Conservation (phyloP, 169 alveolate genomes). For the Sarcocystis neurona region DNA sequence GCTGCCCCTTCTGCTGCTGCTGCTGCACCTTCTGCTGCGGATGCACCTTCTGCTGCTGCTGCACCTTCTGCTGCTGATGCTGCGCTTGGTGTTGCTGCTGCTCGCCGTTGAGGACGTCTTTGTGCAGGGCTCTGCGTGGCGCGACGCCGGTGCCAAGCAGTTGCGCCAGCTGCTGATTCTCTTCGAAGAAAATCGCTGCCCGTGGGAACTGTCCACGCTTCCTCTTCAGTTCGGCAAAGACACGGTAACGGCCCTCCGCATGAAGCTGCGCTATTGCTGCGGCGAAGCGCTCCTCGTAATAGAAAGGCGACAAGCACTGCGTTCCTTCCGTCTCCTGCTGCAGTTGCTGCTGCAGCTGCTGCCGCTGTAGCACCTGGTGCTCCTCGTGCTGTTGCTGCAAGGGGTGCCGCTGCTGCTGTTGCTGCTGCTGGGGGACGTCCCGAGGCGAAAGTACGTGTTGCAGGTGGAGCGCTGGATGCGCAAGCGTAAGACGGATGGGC, state of each 20-base stretch:
- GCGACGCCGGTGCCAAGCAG: not conserved
- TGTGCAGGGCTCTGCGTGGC: not conserved
- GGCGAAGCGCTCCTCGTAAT: conserved; percentile 13
- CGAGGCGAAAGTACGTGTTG: not conserved
- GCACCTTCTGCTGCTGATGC: not conserved
- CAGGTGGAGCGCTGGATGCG: not conserved
- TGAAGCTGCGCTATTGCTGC: conserved; percentile 18
- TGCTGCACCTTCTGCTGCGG: not conserved
- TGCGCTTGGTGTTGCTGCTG: not conserved
- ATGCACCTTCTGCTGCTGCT: not conserved
- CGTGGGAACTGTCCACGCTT: conserved; percentile 31
- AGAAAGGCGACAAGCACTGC: not conserved
- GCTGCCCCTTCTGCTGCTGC: not conserved
- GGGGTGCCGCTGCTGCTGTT: conserved; percentile 27
- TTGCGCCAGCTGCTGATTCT: not conserved
- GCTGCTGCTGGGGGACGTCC: conserved; percentile 25
- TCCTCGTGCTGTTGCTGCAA: conserved; percentile 14
- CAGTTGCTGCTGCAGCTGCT: not conserved
- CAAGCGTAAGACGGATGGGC: not conserved
- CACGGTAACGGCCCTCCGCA: conserved; percentile 57
- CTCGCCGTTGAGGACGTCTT: not conserved
- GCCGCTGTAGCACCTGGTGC: not conserved
- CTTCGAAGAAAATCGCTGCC: conserved; percentile 30
- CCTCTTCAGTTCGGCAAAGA: conserved; percentile 54
- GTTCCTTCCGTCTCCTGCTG: not conserved